Conservation (phyloP, 805 yeast species). For the Teunomyces gatunensis region DNA sequence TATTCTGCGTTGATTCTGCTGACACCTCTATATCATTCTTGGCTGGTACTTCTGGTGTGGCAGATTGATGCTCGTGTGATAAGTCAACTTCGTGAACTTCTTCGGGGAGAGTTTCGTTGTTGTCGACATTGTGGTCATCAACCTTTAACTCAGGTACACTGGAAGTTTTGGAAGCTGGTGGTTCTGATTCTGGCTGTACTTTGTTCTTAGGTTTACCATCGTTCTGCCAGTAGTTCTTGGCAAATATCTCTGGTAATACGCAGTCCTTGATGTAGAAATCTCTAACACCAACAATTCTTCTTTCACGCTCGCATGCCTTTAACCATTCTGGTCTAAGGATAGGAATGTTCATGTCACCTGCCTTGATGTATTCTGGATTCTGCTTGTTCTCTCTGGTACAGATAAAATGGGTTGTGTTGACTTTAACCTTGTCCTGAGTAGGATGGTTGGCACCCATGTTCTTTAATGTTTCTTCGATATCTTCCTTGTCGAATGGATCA, state of each 20-base stretch:
- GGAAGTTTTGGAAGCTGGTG: not conserved
- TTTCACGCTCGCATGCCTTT: conserved; percentile 85
- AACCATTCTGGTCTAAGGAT: conserved; percentile 96
- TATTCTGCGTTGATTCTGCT: not conserved
- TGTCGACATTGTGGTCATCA: not conserved
- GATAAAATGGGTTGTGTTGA: conserved; percentile 95
- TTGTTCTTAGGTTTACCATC: not conserved
- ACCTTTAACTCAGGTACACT: conserved; percentile 1
- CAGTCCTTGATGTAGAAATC: conserved; percentile 70
- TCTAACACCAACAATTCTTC: conserved; percentile 89
- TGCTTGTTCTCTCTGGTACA: conserved; percentile 61
- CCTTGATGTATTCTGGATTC: conserved; percentile 70
- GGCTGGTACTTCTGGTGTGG: not conserved
- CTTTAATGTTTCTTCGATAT: conserved; percentile 58
- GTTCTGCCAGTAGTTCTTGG: conserved; percentile 39
- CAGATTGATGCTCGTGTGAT: not conserved
- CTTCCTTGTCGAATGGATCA: conserved; percentile 44
- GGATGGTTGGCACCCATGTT: conserved; percentile 79
- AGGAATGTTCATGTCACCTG: conserved; percentile 84
- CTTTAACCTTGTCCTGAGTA: conserved; percentile 65
- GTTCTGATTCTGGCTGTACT: not conserved
- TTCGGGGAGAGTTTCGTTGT: not conserved
- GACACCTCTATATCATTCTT: not conserved
- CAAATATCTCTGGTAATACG: conserved; percentile 42
- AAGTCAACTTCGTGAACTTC: not conserved